A percentile compares a stretch with the other conserved stretches of the same genome.
Evolutionary conservation across 345 rosid genomes (phyloP).

Genomic region (Xanthoceras sorbifolium): DNA sequence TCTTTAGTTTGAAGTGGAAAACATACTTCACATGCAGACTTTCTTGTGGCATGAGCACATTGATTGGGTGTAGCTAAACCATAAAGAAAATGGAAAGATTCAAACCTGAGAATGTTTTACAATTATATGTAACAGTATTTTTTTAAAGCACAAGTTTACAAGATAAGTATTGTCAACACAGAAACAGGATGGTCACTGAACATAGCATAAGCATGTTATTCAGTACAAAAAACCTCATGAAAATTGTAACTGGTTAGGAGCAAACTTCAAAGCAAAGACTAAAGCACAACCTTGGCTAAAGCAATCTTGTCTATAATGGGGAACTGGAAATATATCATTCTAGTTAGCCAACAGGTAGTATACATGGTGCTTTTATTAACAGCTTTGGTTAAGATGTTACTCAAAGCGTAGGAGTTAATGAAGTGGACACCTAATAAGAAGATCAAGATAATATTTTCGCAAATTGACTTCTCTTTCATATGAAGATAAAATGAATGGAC

Average conservation of each 20-base stretch:
- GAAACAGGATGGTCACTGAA: neutral
- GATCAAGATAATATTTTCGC: neutral
- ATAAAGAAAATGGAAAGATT: neutral
- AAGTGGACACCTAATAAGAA: no score
- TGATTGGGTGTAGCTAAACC: no score
- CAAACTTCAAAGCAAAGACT: neutral
- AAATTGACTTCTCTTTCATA: neutral
- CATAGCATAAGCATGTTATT: neutral
- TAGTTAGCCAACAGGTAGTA: neutral
- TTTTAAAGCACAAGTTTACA: slow-evolving; percentile 2
- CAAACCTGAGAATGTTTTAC: neutral
- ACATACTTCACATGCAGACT: neutral
- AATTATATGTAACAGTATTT: neutral
- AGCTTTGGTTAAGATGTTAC: neutral
- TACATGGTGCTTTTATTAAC: no score
- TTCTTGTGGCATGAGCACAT: no score
- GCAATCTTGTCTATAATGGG: neutral
- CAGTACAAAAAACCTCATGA: neutral
- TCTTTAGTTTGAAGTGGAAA: neutral
- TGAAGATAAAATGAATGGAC: no score
- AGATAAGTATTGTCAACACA: neutral
- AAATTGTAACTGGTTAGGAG: neutral
- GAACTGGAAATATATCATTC: neutral
- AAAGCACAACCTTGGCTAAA: no score
- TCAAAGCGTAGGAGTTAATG: neutral